These are phyloP conservation scores for Peronosclerospora sorghi DNA, from an alignment of 352 stramenopile species.

Conservation along the genomic window DNA sequence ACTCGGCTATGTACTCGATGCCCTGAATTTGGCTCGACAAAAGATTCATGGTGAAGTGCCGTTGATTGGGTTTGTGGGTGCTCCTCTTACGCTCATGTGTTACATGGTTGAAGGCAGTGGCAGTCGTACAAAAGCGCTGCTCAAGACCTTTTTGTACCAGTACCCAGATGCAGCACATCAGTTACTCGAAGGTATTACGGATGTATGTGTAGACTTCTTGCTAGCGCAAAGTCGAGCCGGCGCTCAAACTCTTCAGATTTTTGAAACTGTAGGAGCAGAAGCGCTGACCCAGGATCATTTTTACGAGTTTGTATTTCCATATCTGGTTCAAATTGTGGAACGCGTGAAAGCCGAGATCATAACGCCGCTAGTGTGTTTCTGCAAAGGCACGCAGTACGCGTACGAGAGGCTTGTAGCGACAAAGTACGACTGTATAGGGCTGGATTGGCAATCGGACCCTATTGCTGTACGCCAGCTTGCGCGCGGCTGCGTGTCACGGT, in stretches of 20 bases:
- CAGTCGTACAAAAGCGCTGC: slow-evolving; percentile 90
- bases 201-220: slow-evolving; percentile 94
- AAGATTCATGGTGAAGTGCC: slow-evolving; percentile 87
- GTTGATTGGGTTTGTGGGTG: slow-evolving; percentile 96
- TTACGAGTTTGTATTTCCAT: no score
- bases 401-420: slow-evolving; percentile 59
- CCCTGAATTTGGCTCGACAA: slow-evolving; percentile 88
- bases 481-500: no score
- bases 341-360: no score
- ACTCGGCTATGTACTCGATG: slow-evolving; percentile 92
- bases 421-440: slow-evolving; percentile 95
- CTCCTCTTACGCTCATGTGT: slow-evolving; percentile 94
- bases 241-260: no score
- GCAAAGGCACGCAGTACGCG: no score
- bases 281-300: slow-evolving; percentile 92
- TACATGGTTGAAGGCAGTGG: slow-evolving; percentile 98
- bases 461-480: no score
- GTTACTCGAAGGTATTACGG: slow-evolving; percentile 90
- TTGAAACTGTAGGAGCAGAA: no score
- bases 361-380: no score
- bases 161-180: slow-evolving; percentile 86
- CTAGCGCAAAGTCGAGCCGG: slow-evolving; percentile 89
- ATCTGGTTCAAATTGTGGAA: no score
- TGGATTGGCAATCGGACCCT: no score
- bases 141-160: slow-evolving; percentile 92